Conservation (phyloP, 352 stramenopile genomes). For the Phytophthora sansomeana region DNA sequence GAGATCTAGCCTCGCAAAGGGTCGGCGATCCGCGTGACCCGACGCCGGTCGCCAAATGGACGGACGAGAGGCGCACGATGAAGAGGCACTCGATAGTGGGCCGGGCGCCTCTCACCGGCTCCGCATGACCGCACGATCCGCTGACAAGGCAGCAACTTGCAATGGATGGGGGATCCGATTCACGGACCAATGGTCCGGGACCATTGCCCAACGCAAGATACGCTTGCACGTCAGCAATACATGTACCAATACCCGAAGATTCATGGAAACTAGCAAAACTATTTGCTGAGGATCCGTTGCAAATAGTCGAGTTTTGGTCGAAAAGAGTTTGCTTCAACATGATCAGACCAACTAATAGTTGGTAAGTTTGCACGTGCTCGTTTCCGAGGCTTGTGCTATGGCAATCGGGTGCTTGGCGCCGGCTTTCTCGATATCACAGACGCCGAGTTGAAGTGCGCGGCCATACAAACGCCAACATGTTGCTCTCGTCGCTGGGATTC, state of each 20-base stretch:
- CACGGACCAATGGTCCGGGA: too few relatives aligned
- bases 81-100: conserved; percentile 9
- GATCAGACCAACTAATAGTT: background rate
- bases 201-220: too few relatives aligned
- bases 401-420: background rate
- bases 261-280: too few relatives aligned
- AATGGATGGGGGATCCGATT: too few relatives aligned
- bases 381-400: background rate
- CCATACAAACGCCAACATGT: conserved; percentile 30
- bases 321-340: background rate
- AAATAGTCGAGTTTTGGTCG: too few relatives aligned
- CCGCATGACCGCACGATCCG: conserved; percentile 2
- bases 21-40: conserved; percentile 18
- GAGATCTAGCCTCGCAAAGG: conserved; percentile 26
- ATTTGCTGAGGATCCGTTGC: too few relatives aligned
- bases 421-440: conserved; percentile 45
- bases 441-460: conserved; percentile 15
- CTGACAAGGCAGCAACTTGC: conserved; percentile 1
- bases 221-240: too few relatives aligned
- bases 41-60: conserved; percentile 19
- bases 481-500: conserved; percentile 28
- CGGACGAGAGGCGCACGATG: conserved; percentile 12
- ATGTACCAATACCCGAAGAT: too few relatives aligned
- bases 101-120: background rate
- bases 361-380: background rate